These are phyloP conservation scores for Diaporthe batatas DNA, from an alignment of 2,329 filamentous ascomycete genomes.

Conservation along the genomic window DNA sequence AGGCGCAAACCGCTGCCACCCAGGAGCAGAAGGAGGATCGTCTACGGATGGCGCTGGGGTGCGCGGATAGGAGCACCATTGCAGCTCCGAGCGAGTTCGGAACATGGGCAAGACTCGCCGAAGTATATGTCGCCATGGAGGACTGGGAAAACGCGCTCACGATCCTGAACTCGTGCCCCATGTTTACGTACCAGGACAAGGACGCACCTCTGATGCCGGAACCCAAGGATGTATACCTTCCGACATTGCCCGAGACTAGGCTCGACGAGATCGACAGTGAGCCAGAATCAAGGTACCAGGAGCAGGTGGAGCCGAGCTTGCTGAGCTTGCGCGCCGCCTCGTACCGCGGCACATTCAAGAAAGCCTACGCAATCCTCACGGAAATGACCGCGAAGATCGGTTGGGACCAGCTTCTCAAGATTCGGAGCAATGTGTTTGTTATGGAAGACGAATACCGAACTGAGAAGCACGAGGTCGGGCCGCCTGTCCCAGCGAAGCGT, in stretches of 20 bases:
- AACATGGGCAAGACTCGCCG: slow-evolving; percentile 93
- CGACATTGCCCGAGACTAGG: slow-evolving; percentile 87
- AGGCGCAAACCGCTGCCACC: slow-evolving; percentile 72
- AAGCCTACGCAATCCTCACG: slow-evolving; percentile 93
- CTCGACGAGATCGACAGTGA: slow-evolving; percentile 98
- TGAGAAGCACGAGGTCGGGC: slow-evolving; percentile 78
- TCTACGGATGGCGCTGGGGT: slow-evolving; percentile 88
- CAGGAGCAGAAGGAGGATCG: slow-evolving; percentile 73
- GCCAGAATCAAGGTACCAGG: slow-evolving; percentile 81
- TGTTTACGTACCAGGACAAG: slow-evolving; percentile 99
- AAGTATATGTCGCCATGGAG: slow-evolving; percentile 93
- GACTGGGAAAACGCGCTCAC: slow-evolving; percentile 97
- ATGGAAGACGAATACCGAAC: slow-evolving; percentile 99
- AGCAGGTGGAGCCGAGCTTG: slow-evolving; percentile 89
- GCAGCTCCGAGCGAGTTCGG: slow-evolving; percentile 97
- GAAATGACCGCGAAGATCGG: slow-evolving; percentile 97
- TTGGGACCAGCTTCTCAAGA: slow-evolving; percentile 96
- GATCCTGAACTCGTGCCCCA: slow-evolving; percentile 97
- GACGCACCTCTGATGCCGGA: slow-evolving; percentile 96
- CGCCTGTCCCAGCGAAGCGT: slow-evolving; percentile 65
- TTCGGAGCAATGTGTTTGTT: slow-evolving; percentile 96
- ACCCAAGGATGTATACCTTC: slow-evolving; percentile 87
- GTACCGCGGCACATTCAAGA: slow-evolving; percentile 95
- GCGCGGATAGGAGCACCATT: slow-evolving; percentile 93
- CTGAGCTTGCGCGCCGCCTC: slow-evolving; percentile 87